phyloP scores from a whole-genome alignment of 768 basidiomycete species.

The Mycena epipterygia region DNA sequence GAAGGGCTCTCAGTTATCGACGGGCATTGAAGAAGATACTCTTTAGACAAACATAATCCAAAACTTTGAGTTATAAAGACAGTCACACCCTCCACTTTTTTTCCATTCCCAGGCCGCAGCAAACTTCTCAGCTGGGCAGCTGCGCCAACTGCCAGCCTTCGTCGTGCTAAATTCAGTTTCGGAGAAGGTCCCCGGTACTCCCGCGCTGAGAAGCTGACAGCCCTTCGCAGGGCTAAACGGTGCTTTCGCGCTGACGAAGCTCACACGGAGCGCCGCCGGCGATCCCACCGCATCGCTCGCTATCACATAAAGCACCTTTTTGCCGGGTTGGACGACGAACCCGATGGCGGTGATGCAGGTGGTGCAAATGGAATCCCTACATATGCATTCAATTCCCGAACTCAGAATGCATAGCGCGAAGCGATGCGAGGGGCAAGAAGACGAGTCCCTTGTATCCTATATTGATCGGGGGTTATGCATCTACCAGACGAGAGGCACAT shows the following conservation, averaged over 20 bases:
- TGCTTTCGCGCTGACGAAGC: neutral
- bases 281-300: neutral
- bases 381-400: too few relatives aligned
- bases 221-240: too few relatives aligned
- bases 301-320: slow-evolving; percentile 22
- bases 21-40: too few relatives aligned
- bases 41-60: too few relatives aligned
- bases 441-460: too few relatives aligned
- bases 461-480: too few relatives aligned
- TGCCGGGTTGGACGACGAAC: slow-evolving; percentile 9
- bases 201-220: too few relatives aligned
- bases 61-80: too few relatives aligned
- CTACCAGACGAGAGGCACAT: too few relatives aligned
- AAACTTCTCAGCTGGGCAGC: neutral
- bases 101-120: too few relatives aligned
- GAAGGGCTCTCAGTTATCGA: too few relatives aligned
- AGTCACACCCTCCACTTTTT: too few relatives aligned
- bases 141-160: neutral
- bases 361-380: slow-evolving; percentile 22
- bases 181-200: neutral
- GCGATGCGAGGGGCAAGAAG: neutral
- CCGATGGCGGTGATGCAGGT: slow-evolving; percentile 12
- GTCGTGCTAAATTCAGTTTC: neutral
- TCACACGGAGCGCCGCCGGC: neutral
- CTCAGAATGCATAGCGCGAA: neutral